Conservation (phyloP, 2,329 filamentous ascomycete species). For the Zasmidium cellare region DNA sequence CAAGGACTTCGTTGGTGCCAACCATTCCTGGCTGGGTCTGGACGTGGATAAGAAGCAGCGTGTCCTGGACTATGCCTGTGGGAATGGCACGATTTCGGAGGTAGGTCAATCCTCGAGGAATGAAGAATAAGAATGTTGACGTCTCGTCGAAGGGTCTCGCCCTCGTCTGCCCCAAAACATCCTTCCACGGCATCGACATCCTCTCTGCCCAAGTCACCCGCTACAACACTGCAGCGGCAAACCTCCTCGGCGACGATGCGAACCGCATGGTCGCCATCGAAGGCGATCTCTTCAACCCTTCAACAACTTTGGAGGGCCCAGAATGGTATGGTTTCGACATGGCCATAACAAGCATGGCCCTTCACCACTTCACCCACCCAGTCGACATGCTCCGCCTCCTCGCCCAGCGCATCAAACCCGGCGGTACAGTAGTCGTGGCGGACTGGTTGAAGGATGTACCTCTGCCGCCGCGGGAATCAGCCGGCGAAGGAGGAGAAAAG, state of each 20-base stretch:
- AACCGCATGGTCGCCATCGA: constrained; percentile 8
- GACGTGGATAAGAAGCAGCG: not conserved
- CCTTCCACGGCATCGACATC: constrained; percentile 12
- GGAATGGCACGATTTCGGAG: not conserved
- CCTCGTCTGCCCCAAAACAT: constrained; percentile 1
- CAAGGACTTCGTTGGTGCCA: not conserved
- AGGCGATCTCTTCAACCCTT: constrained; percentile 7
- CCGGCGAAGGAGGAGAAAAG: not conserved
- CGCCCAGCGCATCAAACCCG: not conserved
- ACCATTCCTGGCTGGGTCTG: not conserved
- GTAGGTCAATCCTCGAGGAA: not conserved
- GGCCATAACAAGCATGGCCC: constrained; percentile 10
- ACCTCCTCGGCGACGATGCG: not conserved
- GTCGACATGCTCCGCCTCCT: constrained; percentile 1
- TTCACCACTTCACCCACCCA: constrained; percentile 7
- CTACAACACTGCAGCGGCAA: constrained; percentile 9
- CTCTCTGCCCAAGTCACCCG: constrained; percentile 7
- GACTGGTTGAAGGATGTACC: not conserved
- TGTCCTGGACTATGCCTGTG: not conserved
- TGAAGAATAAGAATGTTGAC: not conserved
- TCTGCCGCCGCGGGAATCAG: not conserved
- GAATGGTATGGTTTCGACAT: constrained; percentile 10
- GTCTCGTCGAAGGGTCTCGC: constrained; percentile 3
- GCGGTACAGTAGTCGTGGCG: constrained; percentile 4
- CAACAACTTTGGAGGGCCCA: not conserved